Conservation (phyloP, 176 grass and related monocot species). For the Raddia distichophylla region DNA sequence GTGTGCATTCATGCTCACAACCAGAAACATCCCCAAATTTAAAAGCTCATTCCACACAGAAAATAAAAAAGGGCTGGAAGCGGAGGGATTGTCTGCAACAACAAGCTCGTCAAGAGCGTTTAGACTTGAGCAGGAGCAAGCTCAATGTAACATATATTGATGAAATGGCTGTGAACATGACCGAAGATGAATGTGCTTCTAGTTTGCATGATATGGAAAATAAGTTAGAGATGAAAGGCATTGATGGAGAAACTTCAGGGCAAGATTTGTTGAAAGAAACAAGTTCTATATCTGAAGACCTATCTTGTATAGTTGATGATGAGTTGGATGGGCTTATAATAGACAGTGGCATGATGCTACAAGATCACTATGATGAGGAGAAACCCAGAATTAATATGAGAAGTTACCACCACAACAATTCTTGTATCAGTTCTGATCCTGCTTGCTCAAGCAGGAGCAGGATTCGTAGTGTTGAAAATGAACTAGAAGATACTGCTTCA, state of each 20-base stretch:
- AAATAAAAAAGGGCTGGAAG: constrained; percentile 81
- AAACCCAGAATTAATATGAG: constrained; percentile 46
- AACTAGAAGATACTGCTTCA: constrained; percentile 62
- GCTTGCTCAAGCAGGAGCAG: constrained; percentile 45
- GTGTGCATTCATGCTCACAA: constrained; percentile 26
- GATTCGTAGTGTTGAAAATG: constrained; percentile 41
- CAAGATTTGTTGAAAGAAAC: constrained; percentile 54
- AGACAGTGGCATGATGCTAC: constrained; percentile 62
- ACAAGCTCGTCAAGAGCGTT: constrained; percentile 78
- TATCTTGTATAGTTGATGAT: constrained; percentile 55
- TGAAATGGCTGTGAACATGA: constrained; percentile 88
- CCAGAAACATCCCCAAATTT: constrained; percentile 49
- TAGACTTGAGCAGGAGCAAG: constrained; percentile 80
- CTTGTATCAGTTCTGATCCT: constrained; percentile 51
- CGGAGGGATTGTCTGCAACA: constrained; percentile 72
- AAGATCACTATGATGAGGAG: constrained; percentile 44
- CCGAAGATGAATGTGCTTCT: constrained; percentile 59
- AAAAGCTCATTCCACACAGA: constrained; percentile 63
- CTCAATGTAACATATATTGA: constrained; percentile 58
- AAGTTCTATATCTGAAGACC: constrained; percentile 52
- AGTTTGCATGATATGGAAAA: constrained; percentile 52
- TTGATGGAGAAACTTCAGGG: constrained; percentile 41
- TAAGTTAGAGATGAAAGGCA: constrained; percentile 43
- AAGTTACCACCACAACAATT: constrained; percentile 41
- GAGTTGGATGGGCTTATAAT: constrained; percentile 48